Conservation (phyloP, 768 basidiomycete species). For the Lentinula sp. region DNA sequence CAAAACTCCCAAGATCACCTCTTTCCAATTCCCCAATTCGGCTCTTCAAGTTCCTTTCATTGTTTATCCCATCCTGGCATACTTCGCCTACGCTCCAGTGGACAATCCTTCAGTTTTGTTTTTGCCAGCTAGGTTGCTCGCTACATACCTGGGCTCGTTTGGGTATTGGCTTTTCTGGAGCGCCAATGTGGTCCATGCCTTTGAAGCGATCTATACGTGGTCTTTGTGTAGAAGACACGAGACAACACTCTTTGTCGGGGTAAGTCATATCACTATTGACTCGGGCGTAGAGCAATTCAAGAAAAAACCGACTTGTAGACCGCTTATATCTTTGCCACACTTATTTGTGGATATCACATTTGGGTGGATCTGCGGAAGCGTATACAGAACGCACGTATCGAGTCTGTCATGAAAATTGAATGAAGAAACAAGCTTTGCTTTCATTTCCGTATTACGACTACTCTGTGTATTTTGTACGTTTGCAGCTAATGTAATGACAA, state of each 20-base stretch:
- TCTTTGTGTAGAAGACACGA: constrained; percentile 43
- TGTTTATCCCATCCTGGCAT: constrained; percentile 25
- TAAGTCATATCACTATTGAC: constrained; percentile 14
- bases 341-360: constrained; percentile 49
- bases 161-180: constrained; percentile 21
- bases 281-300: background rate
- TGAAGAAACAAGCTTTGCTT: background rate
- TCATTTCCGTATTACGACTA: too few relatives aligned
- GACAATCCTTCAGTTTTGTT: constrained; percentile 22
- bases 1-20: constrained; percentile 53
- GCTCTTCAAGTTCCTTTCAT: constrained; percentile 15
- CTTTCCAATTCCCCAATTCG: constrained; percentile 41
- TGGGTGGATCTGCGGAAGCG: constrained; percentile 48
- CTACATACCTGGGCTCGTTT: constrained; percentile 19
- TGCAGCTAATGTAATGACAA: too few relatives aligned
- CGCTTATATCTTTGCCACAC: constrained; percentile 45
- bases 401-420: constrained; percentile 68
- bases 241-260: constrained; percentile 36
- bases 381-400: constrained; percentile 64
- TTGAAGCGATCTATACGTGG: constrained; percentile 44
- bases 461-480: too few relatives aligned
- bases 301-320: constrained; percentile 25
- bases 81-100: constrained; percentile 18
- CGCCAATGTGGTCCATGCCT: constrained; percentile 23
- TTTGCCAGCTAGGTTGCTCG: constrained; percentile 24